phyloP scores from a whole-genome alignment of 1,284 basidiomycete genomes.

The Ceratobasidium sp. region DNA sequence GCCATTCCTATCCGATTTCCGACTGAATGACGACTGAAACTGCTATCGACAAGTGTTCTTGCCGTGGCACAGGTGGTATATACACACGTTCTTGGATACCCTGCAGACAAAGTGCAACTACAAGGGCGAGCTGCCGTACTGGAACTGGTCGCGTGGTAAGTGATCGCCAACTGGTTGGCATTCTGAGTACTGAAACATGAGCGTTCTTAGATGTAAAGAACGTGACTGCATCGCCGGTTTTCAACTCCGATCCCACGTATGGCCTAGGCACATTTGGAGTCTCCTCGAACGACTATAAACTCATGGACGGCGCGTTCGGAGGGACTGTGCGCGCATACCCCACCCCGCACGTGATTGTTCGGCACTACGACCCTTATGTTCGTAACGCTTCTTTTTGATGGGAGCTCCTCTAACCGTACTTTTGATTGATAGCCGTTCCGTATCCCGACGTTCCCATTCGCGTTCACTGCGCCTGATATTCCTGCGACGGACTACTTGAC shows the following conservation, averaged over 20 bases:
- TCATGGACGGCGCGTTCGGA: conserved; percentile 11
- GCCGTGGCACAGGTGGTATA: conserved; percentile 33
- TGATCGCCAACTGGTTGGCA: neutral
- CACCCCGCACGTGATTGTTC: conserved; percentile 8
- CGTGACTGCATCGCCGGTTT: conserved; percentile 2
- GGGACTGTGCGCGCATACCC: conserved; percentile 14
- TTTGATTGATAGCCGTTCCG: conserved; percentile 28
- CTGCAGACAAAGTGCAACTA: conserved; percentile 29
- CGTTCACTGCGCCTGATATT: conserved; percentile 6
- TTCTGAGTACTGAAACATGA: neutral
- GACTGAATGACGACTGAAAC: neutral
- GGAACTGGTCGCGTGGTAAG: conserved; percentile 38
- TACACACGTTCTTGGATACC: conserved; percentile 7
- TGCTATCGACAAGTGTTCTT: conserved; percentile 11
- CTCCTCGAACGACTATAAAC: neutral
- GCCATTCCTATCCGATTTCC: neutral
- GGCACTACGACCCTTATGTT: conserved; percentile 10
- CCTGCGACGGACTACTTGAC: conserved; percentile 18
- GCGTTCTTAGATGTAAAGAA: neutral
- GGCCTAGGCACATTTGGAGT: conserved; percentile 16
- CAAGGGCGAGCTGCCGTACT: conserved; percentile 35
- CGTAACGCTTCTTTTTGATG: neutral
- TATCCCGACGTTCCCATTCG: conserved; percentile 32
- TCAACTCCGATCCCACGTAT: neutral
- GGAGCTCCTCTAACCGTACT: neutral